Conservation (phyloP, 148 eudicot species). For the Pouteria glomerata region DNA sequence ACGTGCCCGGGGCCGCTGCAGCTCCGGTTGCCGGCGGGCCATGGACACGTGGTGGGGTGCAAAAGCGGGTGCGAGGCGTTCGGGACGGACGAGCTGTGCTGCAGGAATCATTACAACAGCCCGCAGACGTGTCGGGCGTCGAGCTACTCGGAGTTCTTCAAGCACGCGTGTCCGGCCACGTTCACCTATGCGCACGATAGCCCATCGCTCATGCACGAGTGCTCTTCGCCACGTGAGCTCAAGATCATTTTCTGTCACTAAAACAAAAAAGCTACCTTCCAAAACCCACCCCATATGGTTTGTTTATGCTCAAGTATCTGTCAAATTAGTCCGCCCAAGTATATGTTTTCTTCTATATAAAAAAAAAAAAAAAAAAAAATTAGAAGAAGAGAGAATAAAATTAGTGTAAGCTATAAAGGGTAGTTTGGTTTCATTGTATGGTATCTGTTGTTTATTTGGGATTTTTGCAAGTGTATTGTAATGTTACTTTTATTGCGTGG, state of each 20-base stretch:
- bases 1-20: slow-evolving; percentile 49
- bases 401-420: no score
- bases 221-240: slow-evolving; percentile 84
- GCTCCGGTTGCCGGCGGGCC: slow-evolving; percentile 17
- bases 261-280: no score
- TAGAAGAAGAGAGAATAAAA: no score
- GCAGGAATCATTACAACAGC: slow-evolving; percentile 52
- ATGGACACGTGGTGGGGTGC: slow-evolving; percentile 60
- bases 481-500: no score
- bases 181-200: slow-evolving; percentile 81
- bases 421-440: no score
- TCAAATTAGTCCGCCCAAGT: no score
- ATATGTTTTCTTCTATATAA: no score
- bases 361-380: no score
- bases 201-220: slow-evolving; percentile 85
- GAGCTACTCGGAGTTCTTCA: slow-evolving; percentile 56
- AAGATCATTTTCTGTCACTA: slow-evolving; percentile 97
- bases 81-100: slow-evolving; percentile 61
- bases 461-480: no score
- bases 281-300: no score
- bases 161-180: slow-evolving; percentile 73
- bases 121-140: slow-evolving; percentile 45
- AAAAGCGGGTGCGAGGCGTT: slow-evolving; percentile 88
- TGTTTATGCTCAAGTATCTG: no score
- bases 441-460: no score